These are phyloP conservation scores for Cicer arietinum DNA, from an alignment of 306 rosid species.

Conservation along the genomic window DNA sequence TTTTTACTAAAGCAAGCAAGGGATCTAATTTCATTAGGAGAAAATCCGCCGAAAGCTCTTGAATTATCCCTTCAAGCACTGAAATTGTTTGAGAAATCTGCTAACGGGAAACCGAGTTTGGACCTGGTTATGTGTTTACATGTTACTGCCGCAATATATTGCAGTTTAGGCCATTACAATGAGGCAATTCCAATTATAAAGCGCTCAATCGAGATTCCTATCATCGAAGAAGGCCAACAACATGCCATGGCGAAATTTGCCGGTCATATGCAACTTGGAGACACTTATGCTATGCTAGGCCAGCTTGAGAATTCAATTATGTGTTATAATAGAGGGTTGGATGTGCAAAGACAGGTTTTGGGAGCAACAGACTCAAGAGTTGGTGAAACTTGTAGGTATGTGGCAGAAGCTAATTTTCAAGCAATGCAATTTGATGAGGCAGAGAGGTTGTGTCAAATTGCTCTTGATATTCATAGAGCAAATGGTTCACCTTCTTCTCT, in stretches of 20 bases:
- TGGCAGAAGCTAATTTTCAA: conserved; percentile 95
- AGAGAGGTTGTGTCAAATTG: conserved; percentile 79
- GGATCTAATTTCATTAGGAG: conserved; percentile 73
- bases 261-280: conserved; percentile 95
- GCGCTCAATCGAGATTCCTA: conserved; percentile 74
- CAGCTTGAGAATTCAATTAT: conserved; percentile 81
- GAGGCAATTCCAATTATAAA: conserved; percentile 82
- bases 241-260: conserved; percentile 88
- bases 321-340: conserved; percentile 79
- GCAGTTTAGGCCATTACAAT: conserved; percentile 67
- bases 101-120: conserved; percentile 68
- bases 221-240: conserved; percentile 66
- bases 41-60: conserved; percentile 71
- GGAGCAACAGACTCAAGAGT: conserved; percentile 86
- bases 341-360: conserved; percentile 73
- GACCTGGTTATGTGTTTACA: conserved; percentile 90
- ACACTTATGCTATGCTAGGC: conserved; percentile 86
- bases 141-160: conserved; percentile 82
- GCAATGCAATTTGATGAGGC: conserved; percentile 87
- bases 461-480: conserved; percentile 80
- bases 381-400: conserved; percentile 88
- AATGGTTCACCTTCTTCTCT: conserved; percentile 72
- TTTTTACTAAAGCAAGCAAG: conserved; percentile 86
- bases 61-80: conserved; percentile 78
- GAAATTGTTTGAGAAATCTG: conserved; percentile 62